Evolutionary conservation across 805 yeast genomes (phyloP), one percentile per base, ranked within the genome.

Genomic region (Candida alai): DNA sequence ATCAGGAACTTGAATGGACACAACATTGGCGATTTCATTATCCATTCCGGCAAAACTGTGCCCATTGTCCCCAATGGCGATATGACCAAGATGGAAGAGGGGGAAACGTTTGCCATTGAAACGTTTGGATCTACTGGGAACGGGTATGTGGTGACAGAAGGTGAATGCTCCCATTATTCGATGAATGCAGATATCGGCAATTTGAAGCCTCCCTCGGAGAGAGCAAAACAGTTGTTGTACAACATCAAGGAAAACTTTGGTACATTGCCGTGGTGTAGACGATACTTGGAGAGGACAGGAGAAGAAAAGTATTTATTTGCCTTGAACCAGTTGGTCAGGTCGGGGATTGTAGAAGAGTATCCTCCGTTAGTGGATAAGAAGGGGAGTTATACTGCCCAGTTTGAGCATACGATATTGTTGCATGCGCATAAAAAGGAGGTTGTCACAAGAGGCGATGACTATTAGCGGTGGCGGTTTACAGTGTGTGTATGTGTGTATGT

Each of bases 21-120:
- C 65, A 89, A 80, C 54, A 93, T 93, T 50, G 80, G 76, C 17
- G 89, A 81, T 36, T 89, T 70, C 61, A 70, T 68, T 34, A 93
- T 93, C 51, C 99, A 93, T 60, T 93, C 89, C 26, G 97, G 96
- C 43, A 93, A 93, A 60, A 80, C 94, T 17, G 97, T 93, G 30
- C 99, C 99, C 12, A 93, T 93, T 51, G 95, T 93, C 22, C 83
- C 89, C 51, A 85, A 85, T 51, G 90, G 88, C 6, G 98, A 93
- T 57, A 75, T 75, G 59, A 93, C 97, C 8, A 90, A 90, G 72
- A 90, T 93, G 96, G 99, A 93, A 60, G 99, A 93, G 67, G 96
- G 96, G 43, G 98, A 93, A 60, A 81, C 87, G 2, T 90, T 86
- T 69, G 99, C 99, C 41, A 90, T 93, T 53, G 99, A 93, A 65